These are phyloP conservation scores for Alternaria longipes DNA, from an alignment of 2,329 filamentous ascomycete species.

Conservation along the genomic window DNA sequence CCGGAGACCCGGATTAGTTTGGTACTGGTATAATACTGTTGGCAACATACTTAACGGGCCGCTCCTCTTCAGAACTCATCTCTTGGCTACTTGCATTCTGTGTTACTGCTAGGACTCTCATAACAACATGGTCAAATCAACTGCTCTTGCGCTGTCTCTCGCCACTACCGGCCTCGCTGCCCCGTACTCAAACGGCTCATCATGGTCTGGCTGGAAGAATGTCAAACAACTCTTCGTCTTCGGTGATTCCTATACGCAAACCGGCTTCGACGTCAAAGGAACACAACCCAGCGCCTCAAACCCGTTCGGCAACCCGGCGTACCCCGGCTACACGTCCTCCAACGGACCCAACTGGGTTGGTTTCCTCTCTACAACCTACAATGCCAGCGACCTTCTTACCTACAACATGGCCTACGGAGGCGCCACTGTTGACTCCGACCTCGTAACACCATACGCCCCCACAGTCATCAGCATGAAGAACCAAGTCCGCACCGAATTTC, in stretches of 20 bases:
- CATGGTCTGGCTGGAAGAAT: constrained; percentile 46
- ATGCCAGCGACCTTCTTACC: constrained; percentile 57
- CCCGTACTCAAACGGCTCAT: constrained; percentile 23
- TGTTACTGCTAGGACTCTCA: not conserved
- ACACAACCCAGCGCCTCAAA: constrained; percentile 63
- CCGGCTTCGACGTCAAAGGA: constrained; percentile 64
- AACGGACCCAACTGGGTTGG: constrained; percentile 67
- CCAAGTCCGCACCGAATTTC: constrained; percentile 58
- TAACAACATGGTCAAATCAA: constrained; percentile 35
- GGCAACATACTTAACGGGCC: constrained; percentile 19
- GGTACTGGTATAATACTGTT: constrained; percentile 18
- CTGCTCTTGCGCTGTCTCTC: constrained; percentile 33
- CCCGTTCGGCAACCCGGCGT: constrained; percentile 69
- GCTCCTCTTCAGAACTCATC: not conserved
- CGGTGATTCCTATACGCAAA: constrained; percentile 69
- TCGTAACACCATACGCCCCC: constrained; percentile 59
- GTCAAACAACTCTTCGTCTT: constrained; percentile 49
- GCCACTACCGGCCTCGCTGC: constrained; percentile 32
- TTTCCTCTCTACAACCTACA: constrained; percentile 51
- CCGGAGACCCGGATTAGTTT: constrained; percentile 23
- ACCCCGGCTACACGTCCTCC: constrained; percentile 54
- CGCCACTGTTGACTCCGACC: constrained; percentile 53
- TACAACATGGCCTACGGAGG: constrained; percentile 63
- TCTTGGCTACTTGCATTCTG: constrained; percentile 2
- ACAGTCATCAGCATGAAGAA: constrained; percentile 62